phyloP scores from a whole-genome alignment of 257 asterid species.

The Nicotiana knightiana region DNA sequence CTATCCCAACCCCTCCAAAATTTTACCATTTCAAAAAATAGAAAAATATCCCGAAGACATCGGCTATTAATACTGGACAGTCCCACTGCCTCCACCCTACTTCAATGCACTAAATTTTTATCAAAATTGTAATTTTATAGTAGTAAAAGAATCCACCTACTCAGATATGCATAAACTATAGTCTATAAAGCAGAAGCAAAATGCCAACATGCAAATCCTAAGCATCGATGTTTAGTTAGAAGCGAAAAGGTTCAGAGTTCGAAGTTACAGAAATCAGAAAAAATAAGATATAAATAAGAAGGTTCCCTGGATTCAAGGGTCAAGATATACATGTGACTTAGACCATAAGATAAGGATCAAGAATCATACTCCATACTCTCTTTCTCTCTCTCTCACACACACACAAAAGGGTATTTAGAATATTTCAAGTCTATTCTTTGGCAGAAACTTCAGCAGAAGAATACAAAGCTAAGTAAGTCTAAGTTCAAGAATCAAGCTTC shows the following conservation, averaged over 20 bases:
- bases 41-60: constrained; percentile 52
- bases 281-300: constrained; percentile 24
- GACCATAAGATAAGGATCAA: constrained; percentile 33
- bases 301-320: constrained; percentile 48
- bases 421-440: background rate
- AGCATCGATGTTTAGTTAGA: constrained; percentile 17
- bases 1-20: background rate
- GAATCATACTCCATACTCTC: background rate
- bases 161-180: background rate
- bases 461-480: background rate
- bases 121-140: background rate
- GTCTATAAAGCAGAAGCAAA: constrained; percentile 1
- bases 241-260: constrained; percentile 28
- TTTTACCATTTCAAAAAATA: constrained; percentile 7
- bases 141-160: background rate
- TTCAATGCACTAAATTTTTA: constrained; percentile 25
- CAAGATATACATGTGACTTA: constrained; percentile 41
- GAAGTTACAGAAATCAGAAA: constrained; percentile 24
- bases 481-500: background rate
- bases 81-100: constrained; percentile 35
- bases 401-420: background rate
- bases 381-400: background rate
- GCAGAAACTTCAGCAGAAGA: background rate
- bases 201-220: background rate
- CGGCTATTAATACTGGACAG: constrained; percentile 71